Evolutionary conservation across 75 land plant species (phyloP).

Genomic region (Adiantum capillusveneris): DNA sequence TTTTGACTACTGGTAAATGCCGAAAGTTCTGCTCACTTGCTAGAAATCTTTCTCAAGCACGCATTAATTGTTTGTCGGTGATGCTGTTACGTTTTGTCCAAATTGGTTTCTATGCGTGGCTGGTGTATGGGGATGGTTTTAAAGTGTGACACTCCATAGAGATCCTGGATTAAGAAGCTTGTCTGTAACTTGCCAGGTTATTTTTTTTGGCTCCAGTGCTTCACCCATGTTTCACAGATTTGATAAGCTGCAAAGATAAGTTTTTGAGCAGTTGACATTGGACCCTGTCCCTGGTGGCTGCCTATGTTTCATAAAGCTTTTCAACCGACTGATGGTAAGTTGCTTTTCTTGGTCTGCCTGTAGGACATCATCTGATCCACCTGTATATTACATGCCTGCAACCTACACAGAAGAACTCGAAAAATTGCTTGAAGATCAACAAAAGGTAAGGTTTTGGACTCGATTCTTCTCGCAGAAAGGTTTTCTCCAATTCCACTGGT

Average conservation of each 20-base stretch:
- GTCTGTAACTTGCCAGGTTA: slow-evolving; percentile 36
- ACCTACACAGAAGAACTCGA: slow-evolving; percentile 55
- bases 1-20: too few relatives aligned
- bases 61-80: too few relatives aligned
- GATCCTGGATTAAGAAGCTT: not conserved
- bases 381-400: slow-evolving; percentile 58
- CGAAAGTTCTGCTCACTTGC: too few relatives aligned
- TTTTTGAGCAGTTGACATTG: slow-evolving; percentile 28
- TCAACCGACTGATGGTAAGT: not conserved
- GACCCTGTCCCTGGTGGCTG: not conserved
- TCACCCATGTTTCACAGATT: slow-evolving; percentile 57
- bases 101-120: too few relatives aligned
- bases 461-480: not conserved
- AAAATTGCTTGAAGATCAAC: slow-evolving; percentile 41
- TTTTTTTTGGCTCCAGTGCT: slow-evolving; percentile 80
- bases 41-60: too few relatives aligned
- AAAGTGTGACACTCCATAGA: too few relatives aligned
- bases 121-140: too few relatives aligned
- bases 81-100: too few relatives aligned
- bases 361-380: slow-evolving; percentile 87
- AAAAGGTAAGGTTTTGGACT: slow-evolving; percentile 11
- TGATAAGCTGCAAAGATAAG: slow-evolving; percentile 72
- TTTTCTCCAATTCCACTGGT: too few relatives aligned
- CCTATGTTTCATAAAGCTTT: too few relatives aligned
- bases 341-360: not conserved